A percentile compares a stretch with the other conserved stretches of the same genome.
These are phyloP conservation scores for Tuber calosporum DNA, from an alignment of 495 filamentous ascomycete species.

Conservation along the genomic window DNA sequence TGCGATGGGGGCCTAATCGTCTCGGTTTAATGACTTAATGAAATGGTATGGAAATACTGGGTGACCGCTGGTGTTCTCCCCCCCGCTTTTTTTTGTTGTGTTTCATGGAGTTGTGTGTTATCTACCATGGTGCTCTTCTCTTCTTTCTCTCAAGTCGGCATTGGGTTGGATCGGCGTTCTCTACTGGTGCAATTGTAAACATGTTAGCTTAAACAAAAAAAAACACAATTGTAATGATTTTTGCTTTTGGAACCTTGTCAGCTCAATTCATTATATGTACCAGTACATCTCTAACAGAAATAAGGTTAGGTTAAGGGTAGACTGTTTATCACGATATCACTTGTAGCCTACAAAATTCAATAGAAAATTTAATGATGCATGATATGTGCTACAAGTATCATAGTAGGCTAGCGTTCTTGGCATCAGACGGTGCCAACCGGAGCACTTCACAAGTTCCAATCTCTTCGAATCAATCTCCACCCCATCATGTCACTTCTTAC, in stretches of 20 bases:
- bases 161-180: constrained; percentile 29
- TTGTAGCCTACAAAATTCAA: no score
- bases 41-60: constrained; percentile 11
- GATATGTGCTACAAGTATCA: no score
- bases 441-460: not conserved
- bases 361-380: no score
- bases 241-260: not conserved
- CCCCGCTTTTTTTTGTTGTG: not conserved
- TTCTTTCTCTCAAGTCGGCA: constrained; percentile 21
- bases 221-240: not conserved
- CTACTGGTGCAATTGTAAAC: constrained; percentile 7
- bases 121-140: constrained; percentile 16
- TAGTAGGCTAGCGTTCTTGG: not conserved
- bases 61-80: not conserved
- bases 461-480: not conserved
- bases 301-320: not conserved
- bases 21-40: constrained; percentile 27
- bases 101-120: constrained; percentile 16
- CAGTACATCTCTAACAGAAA: not conserved
- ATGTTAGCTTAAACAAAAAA: not conserved
- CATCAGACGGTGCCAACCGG: not conserved
- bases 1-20: constrained; percentile 23
- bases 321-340: not conserved
- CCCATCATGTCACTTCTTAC: not conserved
- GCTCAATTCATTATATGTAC: not conserved